These are phyloP conservation scores for Pseudocercospora fijiensis DNA, from an alignment of 2,329 filamentous ascomycete species.

Conservation along the genomic window DNA sequence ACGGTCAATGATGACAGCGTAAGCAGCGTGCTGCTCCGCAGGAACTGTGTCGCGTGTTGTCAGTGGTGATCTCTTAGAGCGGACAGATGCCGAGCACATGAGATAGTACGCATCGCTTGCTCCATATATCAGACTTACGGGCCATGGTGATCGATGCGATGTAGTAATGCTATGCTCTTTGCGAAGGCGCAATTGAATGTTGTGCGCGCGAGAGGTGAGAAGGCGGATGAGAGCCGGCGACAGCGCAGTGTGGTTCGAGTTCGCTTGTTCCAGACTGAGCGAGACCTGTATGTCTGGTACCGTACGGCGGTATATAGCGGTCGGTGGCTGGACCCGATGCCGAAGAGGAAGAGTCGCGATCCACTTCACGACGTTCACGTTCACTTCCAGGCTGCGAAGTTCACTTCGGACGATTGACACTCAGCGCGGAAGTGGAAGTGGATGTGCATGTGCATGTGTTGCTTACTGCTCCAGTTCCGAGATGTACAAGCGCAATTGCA, in stretches of 20 bases:
- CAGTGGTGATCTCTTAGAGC: background rate
- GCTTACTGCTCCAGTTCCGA: background rate
- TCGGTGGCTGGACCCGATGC: background rate
- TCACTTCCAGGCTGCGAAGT: background rate
- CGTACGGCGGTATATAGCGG: background rate
- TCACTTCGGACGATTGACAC: background rate
- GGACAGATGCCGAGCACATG: background rate
- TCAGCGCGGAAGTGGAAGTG: no score
- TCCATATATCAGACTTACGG: conserved; percentile 7
- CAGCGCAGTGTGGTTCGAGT: background rate
- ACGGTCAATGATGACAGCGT: conserved; percentile 61
- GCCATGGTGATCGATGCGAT: conserved; percentile 2
- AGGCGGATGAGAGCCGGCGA: background rate
- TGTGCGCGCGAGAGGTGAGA: background rate
- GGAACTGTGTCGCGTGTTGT: conserved; percentile 27
- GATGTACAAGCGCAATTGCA: background rate
- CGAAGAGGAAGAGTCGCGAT: background rate
- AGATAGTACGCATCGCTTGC: background rate
- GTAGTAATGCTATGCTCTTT: background rate
- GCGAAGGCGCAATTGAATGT: background rate
- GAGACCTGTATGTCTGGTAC: background rate
- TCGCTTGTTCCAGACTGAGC: background rate
- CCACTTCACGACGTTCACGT: background rate
- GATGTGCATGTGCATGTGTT: background rate
- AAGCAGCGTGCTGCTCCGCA: conserved; percentile 34